Evolutionary conservation across 1,284 basidiomycete species (phyloP).

Genomic region (Cryptococcus wingfieldii): DNA sequence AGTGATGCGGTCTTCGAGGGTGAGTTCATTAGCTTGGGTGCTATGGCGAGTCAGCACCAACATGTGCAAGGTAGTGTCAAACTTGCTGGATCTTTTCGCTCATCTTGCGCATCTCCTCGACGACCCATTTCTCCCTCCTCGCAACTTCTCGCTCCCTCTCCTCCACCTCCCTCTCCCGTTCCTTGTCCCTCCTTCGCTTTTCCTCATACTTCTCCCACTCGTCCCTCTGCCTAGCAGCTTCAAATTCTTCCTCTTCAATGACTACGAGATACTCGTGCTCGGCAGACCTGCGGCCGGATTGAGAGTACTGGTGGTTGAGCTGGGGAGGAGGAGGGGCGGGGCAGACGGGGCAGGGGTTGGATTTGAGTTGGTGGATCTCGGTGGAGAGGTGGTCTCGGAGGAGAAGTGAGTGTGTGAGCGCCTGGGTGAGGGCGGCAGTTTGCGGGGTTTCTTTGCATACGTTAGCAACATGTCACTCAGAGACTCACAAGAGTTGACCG

Average conservation of each 20-base stretch:
- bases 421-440: conserved; percentile 15
- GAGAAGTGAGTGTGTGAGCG: conserved; percentile 34
- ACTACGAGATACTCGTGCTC: neutral
- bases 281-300: neutral
- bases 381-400: conserved; percentile 29
- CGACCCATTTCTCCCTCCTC: conserved; percentile 42
- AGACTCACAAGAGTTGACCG: conserved; percentile 1
- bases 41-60: conserved; percentile 7
- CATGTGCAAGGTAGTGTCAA: neutral
- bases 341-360: conserved; percentile 13
- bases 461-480: neutral
- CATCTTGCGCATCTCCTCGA: conserved; percentile 42
- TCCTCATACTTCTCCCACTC: conserved; percentile 28
- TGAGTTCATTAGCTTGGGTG: conserved; percentile 35
- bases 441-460: conserved; percentile 5
- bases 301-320: no score
- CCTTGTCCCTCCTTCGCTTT: conserved; percentile 16
- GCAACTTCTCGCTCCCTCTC: conserved; percentile 39
- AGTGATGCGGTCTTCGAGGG: conserved; percentile 44
- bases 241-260: conserved; percentile 11
- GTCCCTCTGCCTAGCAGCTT: conserved; percentile 7
- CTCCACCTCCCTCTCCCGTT: conserved; percentile 36
- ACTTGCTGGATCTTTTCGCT: conserved; percentile 39
- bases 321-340: neutral
- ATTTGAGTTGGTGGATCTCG: conserved; percentile 21